Percentiles rank a stretch among this genome's conserved stretches.
These are phyloP conservation scores for Termitomyces sp. DNA, from an alignment of 768 basidiomycete genomes.

Conservation along the genomic window DNA sequence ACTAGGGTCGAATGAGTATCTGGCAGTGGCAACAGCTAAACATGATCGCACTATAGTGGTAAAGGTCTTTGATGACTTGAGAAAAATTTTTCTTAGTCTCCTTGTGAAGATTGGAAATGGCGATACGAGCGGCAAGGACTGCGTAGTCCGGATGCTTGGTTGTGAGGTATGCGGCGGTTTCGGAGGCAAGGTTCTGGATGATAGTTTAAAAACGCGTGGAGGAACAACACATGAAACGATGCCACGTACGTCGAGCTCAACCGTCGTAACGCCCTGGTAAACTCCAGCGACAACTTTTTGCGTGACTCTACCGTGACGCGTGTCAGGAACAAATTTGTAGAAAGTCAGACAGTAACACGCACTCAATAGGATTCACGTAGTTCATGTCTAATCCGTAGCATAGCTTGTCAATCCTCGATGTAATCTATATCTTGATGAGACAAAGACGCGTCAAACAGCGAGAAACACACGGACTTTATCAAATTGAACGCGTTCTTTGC, in stretches of 20 bases:
- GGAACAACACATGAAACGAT: neutral
- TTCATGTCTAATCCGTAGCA: constrained; percentile 95
- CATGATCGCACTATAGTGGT: constrained; percentile 67
- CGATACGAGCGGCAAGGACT: constrained; percentile 96
- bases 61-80: constrained; percentile 86
- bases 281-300: constrained; percentile 94
- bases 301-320: constrained; percentile 54
- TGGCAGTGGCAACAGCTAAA: neutral
- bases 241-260: constrained; percentile 85
- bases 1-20: constrained; percentile 38
- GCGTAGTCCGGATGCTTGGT: constrained; percentile 98
- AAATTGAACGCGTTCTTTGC: constrained; percentile 90
- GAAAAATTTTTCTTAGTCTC: constrained; percentile 99
- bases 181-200: constrained; percentile 88
- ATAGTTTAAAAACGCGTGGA: neutral
- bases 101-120: constrained; percentile 98
- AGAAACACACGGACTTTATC: constrained; percentile 64
- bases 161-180: constrained; percentile 96
- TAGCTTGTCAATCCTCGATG: constrained; percentile 81
- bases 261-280: constrained; percentile 94
- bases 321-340: neutral
- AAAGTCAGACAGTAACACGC: constrained; percentile 18
- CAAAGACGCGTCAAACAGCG: constrained; percentile 9
- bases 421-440: constrained; percentile 54
- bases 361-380: constrained; percentile 94